These are phyloP conservation scores for Ormosia emarginata DNA, from an alignment of 306 rosid genomes.

Conservation along the genomic window DNA sequence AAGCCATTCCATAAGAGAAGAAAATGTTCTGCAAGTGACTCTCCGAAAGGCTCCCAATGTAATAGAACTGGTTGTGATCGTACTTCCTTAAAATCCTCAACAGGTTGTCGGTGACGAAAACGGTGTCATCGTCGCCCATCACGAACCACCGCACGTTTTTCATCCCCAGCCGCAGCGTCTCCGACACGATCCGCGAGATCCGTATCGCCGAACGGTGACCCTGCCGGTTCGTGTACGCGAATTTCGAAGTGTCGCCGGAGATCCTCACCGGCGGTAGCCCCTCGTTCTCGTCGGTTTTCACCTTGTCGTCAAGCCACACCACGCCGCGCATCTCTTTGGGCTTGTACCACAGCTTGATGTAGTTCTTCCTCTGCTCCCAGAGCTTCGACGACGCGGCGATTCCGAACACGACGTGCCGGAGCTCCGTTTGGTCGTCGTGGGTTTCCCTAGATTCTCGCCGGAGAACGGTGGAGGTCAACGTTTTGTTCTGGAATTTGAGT, in stretches of 20 bases:
- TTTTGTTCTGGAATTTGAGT: not conserved
- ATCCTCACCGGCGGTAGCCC: conserved; percentile 70
- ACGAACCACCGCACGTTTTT: conserved; percentile 89
- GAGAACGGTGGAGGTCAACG: not conserved
- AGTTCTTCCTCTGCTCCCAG: conserved; percentile 75
- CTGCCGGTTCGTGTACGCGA: conserved; percentile 63
- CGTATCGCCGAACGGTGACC: conserved; percentile 98
- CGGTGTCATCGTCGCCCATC: conserved; percentile 99
- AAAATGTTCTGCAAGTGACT: conserved; percentile 86
- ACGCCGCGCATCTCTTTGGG: conserved; percentile 75
- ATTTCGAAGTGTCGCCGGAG: conserved; percentile 67
- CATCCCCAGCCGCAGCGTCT: conserved; percentile 70
- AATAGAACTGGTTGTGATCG: conserved; percentile 78
- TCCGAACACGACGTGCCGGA: conserved; percentile 75
- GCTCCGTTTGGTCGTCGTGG: conserved; percentile 33
- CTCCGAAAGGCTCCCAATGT: conserved; percentile 91
- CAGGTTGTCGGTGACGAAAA: conserved; percentile 78
- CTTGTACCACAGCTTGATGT: conserved; percentile 90
- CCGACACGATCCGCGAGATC: conserved; percentile 93
- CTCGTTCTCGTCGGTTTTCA: not conserved
- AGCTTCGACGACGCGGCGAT: conserved; percentile 94
- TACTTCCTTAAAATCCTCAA: conserved; percentile 63
- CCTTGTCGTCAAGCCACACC: conserved; percentile 75
- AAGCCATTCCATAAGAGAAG: conserved; percentile 95
- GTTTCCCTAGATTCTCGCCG: conserved; percentile 23